These are phyloP conservation scores for Rhizopus delemar DNA, from an alignment of 371 early-diverging fungal species.

Conservation along the genomic window DNA sequence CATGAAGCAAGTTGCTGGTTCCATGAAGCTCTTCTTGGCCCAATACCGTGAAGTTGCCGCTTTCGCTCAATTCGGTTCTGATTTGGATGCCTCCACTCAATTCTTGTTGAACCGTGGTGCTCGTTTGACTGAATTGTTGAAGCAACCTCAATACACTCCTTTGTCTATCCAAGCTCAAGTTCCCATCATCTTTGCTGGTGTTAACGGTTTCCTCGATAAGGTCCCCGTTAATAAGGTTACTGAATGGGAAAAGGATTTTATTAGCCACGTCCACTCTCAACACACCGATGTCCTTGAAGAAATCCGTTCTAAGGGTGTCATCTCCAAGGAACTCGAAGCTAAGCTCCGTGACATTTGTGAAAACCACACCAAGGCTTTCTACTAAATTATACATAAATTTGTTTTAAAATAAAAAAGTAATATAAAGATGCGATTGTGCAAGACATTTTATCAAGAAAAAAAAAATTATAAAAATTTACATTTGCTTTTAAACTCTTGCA, in stretches of 20 bases:
- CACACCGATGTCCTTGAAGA: slow-evolving; percentile 81
- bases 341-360: slow-evolving; percentile 77
- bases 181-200: slow-evolving; percentile 90
- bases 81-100: slow-evolving; percentile 96
- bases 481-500: slow-evolving; percentile 74
- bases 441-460: no score
- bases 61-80: slow-evolving; percentile 97
- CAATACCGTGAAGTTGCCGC: slow-evolving; percentile 99
- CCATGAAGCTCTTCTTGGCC: slow-evolving; percentile 96
- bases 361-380: slow-evolving; percentile 76
- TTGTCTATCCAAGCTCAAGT: slow-evolving; percentile 93
- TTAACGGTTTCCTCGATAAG: slow-evolving; percentile 97
- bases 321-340: slow-evolving; percentile 66
- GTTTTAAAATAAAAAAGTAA: no score
- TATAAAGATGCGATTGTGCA: no score
- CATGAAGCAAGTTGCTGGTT: slow-evolving; percentile 98
- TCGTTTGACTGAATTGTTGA: slow-evolving; percentile 94
- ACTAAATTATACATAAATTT: no score
- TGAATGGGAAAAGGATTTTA: slow-evolving; percentile 86
- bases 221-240: slow-evolving; percentile 85
- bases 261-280: slow-evolving; percentile 82
- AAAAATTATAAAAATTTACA: no score
- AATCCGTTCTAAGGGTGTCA: slow-evolving; percentile 78
- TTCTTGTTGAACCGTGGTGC: slow-evolving; percentile 97
- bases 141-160: slow-evolving; percentile 93